Evolutionary conservation across 2,329 filamentous ascomycete genomes (phyloP).

Genomic region (Trichophyton verrucosum): DNA sequence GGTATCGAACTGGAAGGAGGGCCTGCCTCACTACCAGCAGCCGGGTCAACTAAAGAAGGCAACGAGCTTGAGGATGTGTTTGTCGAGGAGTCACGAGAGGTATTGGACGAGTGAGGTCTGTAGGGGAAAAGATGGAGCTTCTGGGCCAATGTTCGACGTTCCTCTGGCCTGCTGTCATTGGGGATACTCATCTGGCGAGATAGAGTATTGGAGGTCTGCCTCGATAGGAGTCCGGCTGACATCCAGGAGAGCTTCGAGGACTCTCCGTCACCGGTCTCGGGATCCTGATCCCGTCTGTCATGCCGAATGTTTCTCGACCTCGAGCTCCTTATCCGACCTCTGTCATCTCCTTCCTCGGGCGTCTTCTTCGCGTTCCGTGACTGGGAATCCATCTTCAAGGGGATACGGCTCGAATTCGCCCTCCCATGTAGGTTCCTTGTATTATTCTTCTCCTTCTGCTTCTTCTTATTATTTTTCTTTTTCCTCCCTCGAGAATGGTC

Average conservation of each 20-base stretch:
- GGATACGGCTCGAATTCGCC: neutral
- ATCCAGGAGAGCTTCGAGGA: constrained; percentile 9
- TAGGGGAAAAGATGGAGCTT: constrained; percentile 12
- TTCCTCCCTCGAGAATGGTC: neutral
- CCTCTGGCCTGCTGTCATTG: constrained; percentile 11
- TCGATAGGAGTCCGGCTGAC: constrained; percentile 8
- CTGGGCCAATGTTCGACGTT: constrained; percentile 12
- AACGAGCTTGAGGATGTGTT: constrained; percentile 34
- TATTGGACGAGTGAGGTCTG: constrained; percentile 23
- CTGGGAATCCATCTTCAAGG: constrained; percentile 9
- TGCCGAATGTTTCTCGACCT: neutral
- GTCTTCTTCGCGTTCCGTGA: constrained; percentile 2
- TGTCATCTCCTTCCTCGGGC: constrained; percentile 11
- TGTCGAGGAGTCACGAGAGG: constrained; percentile 26
- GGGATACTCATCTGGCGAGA: constrained; percentile 11
- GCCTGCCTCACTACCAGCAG: constrained; percentile 13
- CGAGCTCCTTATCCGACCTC: constrained; percentile 4
- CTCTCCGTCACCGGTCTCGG: neutral
- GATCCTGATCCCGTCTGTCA: neutral
- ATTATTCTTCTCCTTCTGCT: neutral
- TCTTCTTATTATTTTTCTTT: neutral
- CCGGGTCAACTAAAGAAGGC: constrained; percentile 15
- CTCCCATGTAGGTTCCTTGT: neutral
- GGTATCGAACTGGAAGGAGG: constrained; percentile 11
- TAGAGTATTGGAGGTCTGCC: constrained; percentile 10